A percentile compares a stretch with the other conserved stretches of the same genome.
Evolutionary conservation across 257 asterid genomes (phyloP).

Genomic region (Nicotiana sylvestris): DNA sequence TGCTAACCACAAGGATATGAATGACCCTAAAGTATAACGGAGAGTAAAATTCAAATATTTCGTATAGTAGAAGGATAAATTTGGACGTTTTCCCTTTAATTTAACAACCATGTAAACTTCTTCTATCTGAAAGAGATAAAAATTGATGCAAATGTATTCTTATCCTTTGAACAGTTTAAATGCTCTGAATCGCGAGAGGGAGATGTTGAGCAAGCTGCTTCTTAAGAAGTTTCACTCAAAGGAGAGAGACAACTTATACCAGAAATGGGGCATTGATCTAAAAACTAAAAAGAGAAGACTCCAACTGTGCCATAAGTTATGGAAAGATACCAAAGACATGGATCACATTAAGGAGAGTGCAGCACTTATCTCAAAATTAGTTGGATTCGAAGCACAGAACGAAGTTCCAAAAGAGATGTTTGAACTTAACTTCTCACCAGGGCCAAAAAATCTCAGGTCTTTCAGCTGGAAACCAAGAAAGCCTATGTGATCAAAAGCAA

Average conservation of each 20-base stretch:
- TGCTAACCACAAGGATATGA: neutral
- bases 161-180: slow-evolving; percentile 35
- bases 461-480: slow-evolving; percentile 56
- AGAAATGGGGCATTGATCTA: slow-evolving; percentile 62
- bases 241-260: slow-evolving; percentile 62
- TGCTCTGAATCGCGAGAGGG: slow-evolving; percentile 58
- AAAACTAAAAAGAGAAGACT: slow-evolving; percentile 70
- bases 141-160: neutral
- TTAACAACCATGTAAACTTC: neutral
- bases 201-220: slow-evolving; percentile 62
- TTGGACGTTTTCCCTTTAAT: neutral
- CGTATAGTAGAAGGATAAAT: neutral
- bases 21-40: neutral
- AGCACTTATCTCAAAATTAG: slow-evolving; percentile 57
- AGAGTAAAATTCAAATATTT: neutral
- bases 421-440: slow-evolving; percentile 70
- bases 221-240: slow-evolving; percentile 48
- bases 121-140: neutral
- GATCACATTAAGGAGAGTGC: slow-evolving; percentile 75
- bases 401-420: slow-evolving; percentile 69
- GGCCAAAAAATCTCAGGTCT: slow-evolving; percentile 30
- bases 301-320: slow-evolving; percentile 51
- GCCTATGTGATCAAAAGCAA: slow-evolving; percentile 15
- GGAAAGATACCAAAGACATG: slow-evolving; percentile 62
- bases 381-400: slow-evolving; percentile 52